Base-by-base conservation (phyloP, 2,329 filamentous ascomycete species). In the Cercospora canescens region DNA sequence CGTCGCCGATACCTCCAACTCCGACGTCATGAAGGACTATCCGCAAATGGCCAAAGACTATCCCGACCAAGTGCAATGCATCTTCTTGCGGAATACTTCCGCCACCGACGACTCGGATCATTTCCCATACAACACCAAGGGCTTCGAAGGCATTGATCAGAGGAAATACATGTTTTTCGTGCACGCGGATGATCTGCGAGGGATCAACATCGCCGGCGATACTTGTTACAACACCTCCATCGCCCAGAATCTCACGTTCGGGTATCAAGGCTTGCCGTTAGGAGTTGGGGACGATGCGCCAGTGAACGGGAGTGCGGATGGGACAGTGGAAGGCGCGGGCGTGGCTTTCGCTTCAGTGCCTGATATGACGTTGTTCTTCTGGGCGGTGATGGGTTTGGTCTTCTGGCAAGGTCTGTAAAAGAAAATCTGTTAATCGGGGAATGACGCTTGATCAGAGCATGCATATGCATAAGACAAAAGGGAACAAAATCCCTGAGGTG, bases 131-230 rank as follows among this genome's bases (percentile, higher is more conserved):
- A 85, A 93, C 72, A 94, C 91, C 0, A 82, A 81, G 24, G 89
- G 88, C 0, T 94, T 94, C 80, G 81, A 91, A 78, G 85, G 81
- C 2, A 75, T 94, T 50, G 85, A 89, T 59, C 86, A 89, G 76
- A 82, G 82, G 34, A 85, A 81, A 69, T 94, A 92, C 80, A 93
- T 94, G 91, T 94, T 94, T 80, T 94, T 94, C 82, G 80, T 84
- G 16, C 84, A 89, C 18, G 85, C 91, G 0, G 88, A 93, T 76
- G 91, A 94, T 71, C 78, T 94, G 39, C 83, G 73, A 6, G 83
- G 84, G 3, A 78, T 92, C 67, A 89, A 94, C 72, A 87, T 94
- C 66, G 83, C 81, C 2, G 86, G 86, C 52, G 91, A 90, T 1
- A 82, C 89, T 65, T 93, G 91, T 76, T 83, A 87, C 72, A 93